Base-by-base conservation (phyloP, 495 filamentous ascomycete species). In the Achaetomiella virescens region DNA sequence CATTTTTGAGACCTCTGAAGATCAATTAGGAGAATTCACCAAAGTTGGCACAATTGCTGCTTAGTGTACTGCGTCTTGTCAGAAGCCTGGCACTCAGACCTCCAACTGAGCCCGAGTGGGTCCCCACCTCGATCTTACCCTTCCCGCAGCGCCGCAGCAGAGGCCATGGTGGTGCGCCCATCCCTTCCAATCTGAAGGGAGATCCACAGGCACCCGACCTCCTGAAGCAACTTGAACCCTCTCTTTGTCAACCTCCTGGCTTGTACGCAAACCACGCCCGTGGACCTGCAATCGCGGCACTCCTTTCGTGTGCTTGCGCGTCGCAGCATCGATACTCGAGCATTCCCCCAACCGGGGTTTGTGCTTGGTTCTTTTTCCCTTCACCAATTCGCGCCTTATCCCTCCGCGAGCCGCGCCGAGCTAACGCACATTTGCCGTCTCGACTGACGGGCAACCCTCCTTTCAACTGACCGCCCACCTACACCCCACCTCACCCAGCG, bases 151-250 rank as follows among this genome's bases (percentile, higher is more conserved):
- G 12, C 21, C 17, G 27, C 24, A 38, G 20, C 37, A 22, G 21
- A 37, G 35, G 40, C 27, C 37, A 27, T 50, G 24, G 48, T 20
- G 57, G 38, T 46, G 38, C 51, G 33, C 44, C 57, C 48, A 47
- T 35, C 49, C 56, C 25, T 59, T 59, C 36, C 43, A 25, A 31
- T 35, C 31, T 36, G 20, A 37, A n/a, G 36, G 20, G 27, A 57
- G 45, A 44, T 55, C 55, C 55, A 52, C 55, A 52, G 55, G 48
- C 40, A 52, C 48, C 55, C 50, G 50, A 57, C 54, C 54, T 50
- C 44, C 33, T 27, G 50, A 44, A 44, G 40, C 50, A 41, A 31
- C 27, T 9, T 31, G 27, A 55, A 31, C 43, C 31, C 7, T 42
- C 55, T 41, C 55, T 57, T 45, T 51, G 46, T 44, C 48, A 58